Base-by-base conservation (phyloP, 495 filamentous ascomycete species). In the Aspergillus cristatus region DNA sequence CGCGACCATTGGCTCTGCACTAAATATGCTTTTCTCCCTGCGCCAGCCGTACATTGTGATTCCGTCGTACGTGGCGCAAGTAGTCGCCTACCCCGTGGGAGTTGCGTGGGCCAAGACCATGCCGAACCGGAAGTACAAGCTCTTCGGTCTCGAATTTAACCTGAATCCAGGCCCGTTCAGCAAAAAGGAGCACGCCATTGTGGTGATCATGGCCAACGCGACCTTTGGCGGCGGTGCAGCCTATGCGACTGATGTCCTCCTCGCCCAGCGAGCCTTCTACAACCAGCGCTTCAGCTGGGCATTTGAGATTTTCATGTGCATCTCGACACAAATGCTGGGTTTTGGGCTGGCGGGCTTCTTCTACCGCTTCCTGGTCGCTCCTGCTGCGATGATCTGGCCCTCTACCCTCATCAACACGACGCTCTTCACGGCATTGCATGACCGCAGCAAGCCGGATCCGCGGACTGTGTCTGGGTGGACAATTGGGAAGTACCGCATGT, bases 371-470 rank as follows among this genome's bases (percentile, higher is more conserved):
- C 55, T 86, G 29, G 79, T 86, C 26, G 34, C 37, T 13, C 3
- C 20, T 38, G 78, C 80, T 2, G 72, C 81, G 7, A 84, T 86
- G 79, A 84, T 87, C 43, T 87, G 81, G 80, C 82, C 82, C 1
- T 65, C 63, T 1, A 81, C 68, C 32, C 61, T 87, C 14, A 76
- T 81, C 43, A 74, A 73, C 14, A 68, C 76, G 0, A 65, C 79
- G 4, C 58, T 87, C 7, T 81, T 87, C 63, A 74, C 75, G 33
- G 79, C 79, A 12, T 77, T 86, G 50, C 81, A 87, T 43, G 81
- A 85, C 42, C 71, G 74, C 45, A 65, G 65, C 7, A 61, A 55
- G 32, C 67, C 76, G 2, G 74, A 82, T 41, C 73, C 78, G 0
- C 35, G 55, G 26, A 67, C 68, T 48, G 66, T 74, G 1, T 71